Percentiles rank a stretch among this genome's conserved stretches.
Evolutionary conservation across 2,329 filamentous ascomycete genomes (phyloP).

Genomic region (Aspergillus hortae): DNA sequence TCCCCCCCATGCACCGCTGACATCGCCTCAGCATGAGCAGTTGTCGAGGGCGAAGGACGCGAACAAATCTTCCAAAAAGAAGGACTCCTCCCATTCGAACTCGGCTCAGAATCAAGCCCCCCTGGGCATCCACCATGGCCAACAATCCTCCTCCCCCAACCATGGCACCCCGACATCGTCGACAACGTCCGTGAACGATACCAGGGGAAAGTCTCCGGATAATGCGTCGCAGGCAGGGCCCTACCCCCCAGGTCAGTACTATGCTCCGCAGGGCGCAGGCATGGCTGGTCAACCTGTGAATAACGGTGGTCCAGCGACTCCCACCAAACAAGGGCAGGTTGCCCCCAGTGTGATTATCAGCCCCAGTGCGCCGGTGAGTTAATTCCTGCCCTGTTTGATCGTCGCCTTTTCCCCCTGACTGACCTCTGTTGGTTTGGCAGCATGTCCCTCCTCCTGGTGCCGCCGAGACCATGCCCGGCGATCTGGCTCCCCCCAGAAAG

Average conservation of each 20-base stretch:
- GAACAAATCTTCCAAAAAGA: slow-evolving; percentile 73
- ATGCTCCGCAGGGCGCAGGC: slow-evolving; percentile 34
- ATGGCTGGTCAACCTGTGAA: slow-evolving; percentile 33
- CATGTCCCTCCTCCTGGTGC: slow-evolving; percentile 90
- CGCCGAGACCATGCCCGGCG: slow-evolving; percentile 96
- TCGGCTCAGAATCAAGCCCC: slow-evolving; percentile 68
- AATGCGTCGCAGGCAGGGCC: slow-evolving; percentile 31
- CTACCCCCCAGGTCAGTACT: slow-evolving; percentile 35
- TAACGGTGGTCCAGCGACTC: slow-evolving; percentile 55
- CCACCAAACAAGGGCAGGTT: slow-evolving; percentile 61
- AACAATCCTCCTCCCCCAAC: slow-evolving; percentile 59
- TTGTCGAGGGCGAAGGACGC: slow-evolving; percentile 86
- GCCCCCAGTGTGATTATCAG: slow-evolving; percentile 92
- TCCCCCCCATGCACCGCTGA: slow-evolving; percentile 1
- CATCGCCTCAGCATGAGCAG: slow-evolving; percentile 65
- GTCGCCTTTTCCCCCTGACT: slow-evolving; percentile 1
- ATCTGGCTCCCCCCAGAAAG: slow-evolving; percentile 94
- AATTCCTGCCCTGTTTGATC: not conserved
- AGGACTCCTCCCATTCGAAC: slow-evolving; percentile 56
- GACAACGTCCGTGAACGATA: slow-evolving; percentile 79
- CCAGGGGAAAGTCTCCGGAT: slow-evolving; percentile 69
- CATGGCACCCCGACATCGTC: slow-evolving; percentile 81
- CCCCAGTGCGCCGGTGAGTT: slow-evolving; percentile 78
- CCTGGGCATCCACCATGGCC: slow-evolving; percentile 43
- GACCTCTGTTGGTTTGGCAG: slow-evolving; percentile 42